Conservation (phyloP, 192 early-diverging fungal genomes). For the Phlyctochytrium arcticum region DNA sequence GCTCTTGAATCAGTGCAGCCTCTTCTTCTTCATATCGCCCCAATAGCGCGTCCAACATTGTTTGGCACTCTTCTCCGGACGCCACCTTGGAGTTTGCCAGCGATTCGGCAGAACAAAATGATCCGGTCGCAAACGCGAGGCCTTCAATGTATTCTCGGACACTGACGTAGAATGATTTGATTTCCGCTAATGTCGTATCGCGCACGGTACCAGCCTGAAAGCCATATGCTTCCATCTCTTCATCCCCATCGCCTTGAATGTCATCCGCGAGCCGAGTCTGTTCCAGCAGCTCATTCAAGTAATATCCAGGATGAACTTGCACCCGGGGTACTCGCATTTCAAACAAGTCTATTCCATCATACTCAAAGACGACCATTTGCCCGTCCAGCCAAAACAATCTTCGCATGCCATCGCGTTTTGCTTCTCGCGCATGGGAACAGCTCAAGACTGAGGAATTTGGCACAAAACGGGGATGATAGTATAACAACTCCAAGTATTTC, state of each 20-base stretch:
- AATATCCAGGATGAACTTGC: conserved; percentile 28
- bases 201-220: conserved; percentile 11
- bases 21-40: conserved; percentile 43
- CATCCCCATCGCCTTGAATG: not conserved
- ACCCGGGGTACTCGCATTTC: conserved; percentile 34
- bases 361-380: conserved; percentile 17
- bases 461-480: conserved; percentile 19
- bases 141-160: conserved; percentile 41
- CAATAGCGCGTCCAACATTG: conserved; percentile 10
- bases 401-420: not conserved
- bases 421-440: conserved; percentile 28
- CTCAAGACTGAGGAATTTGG: not conserved
- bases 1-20: conserved; percentile 36
- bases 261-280: conserved; percentile 12
- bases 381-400: conserved; percentile 20
- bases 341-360: conserved; percentile 35
- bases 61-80: conserved; percentile 4
- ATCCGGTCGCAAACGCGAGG: conserved; percentile 15
- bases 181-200: conserved; percentile 25
- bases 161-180: conserved; percentile 45
- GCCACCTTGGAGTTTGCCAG: not conserved
- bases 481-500: conserved; percentile 37
- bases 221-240: conserved; percentile 13
- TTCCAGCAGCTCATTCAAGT: not conserved
- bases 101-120: no score